Evolutionary conservation across 768 basidiomycete species (phyloP), one percentile per base, ranked within the genome.

Genomic region (Russula ochroleuca): DNA sequence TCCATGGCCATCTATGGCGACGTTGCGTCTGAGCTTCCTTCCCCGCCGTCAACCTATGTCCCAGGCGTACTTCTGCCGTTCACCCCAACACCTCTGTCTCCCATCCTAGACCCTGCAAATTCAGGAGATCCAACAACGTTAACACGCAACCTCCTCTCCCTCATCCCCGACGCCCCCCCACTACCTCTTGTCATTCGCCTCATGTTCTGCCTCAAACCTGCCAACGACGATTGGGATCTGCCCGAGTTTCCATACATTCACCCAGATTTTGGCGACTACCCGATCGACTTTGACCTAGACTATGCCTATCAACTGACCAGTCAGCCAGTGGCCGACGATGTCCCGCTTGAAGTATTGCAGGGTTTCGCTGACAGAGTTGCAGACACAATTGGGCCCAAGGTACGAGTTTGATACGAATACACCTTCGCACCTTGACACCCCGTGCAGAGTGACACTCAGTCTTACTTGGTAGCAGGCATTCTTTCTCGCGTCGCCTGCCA

Each of bases 191-290:
- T 88, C 54, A 80, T 88, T 43, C 81, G 86, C 31, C 77, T 92
- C 25, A 86, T 91, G 81, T 87, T 91, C 68, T 90, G 88, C 70
- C 76, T 92, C 53, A 92, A 92, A 70, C 88, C 88, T 0, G 76
- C 82, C 13, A 82, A 84, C 64, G 86, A 90, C n/a, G 89, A 92
- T 61, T 92, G 88, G 88, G 88, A 90, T 63, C 75, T 83, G 31
- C 83, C 83, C 1, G 83, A 84, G 13, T 92, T 91, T 68, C 89
- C 90, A 0, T 82, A 86, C 70, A 70, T 90, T 25, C 83, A 85
- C 67, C 80, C 87, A 1, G 82, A 89, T 70, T 71, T 91, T 37
- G 78, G 79, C 28, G 77, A 75, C n/a, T 75, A 77, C 17, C 70
- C 77, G n/a, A 75, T 78, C 4, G 80, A 83, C 38, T 78, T 84